Evolutionary conservation across 768 basidiomycete species (phyloP).

Genomic region (Lactarius indigo): DNA sequence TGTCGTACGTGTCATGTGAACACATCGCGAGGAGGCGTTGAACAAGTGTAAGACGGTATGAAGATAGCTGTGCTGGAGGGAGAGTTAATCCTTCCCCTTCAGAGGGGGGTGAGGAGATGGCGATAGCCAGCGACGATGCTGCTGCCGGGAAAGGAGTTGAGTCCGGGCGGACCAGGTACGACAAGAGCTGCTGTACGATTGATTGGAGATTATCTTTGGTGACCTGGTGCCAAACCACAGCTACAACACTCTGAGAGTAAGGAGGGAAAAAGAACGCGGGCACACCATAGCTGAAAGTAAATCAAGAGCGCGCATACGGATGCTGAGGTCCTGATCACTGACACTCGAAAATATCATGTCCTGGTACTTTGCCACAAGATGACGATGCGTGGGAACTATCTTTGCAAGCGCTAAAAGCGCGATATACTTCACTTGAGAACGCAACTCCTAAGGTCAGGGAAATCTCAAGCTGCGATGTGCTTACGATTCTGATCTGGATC

Average conservation of each 20-base stretch:
- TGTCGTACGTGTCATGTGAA: constrained; percentile 77
- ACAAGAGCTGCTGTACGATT: constrained; percentile 85
- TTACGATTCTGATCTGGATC: constrained; percentile 94
- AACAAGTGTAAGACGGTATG: constrained; percentile 82
- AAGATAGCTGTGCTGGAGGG: constrained; percentile 66
- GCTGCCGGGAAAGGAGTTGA: constrained; percentile 55
- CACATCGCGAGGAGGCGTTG: constrained; percentile 85
- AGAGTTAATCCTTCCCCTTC: constrained; percentile 34
- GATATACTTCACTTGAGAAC: constrained; percentile 88
- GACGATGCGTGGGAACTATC: constrained; percentile 89
- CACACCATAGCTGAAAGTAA: constrained; percentile 88
- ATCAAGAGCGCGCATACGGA: constrained; percentile 93
- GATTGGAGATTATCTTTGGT: constrained; percentile 81
- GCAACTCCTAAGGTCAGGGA: not conserved
- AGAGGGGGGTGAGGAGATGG: constrained; percentile 45
- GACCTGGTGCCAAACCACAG: constrained; percentile 48
- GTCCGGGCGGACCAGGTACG: constrained; percentile 71
- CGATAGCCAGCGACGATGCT: constrained; percentile 47
- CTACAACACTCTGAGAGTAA: constrained; percentile 1
- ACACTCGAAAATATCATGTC: constrained; percentile 86
- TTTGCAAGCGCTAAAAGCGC: constrained; percentile 92
- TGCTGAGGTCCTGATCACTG: constrained; percentile 91
- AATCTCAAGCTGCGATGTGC: constrained; percentile 33
- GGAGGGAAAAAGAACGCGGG: not conserved
- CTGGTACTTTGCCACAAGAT: constrained; percentile 88